Conservation (phyloP, 768 basidiomycete species). For the Bullera alba region DNA sequence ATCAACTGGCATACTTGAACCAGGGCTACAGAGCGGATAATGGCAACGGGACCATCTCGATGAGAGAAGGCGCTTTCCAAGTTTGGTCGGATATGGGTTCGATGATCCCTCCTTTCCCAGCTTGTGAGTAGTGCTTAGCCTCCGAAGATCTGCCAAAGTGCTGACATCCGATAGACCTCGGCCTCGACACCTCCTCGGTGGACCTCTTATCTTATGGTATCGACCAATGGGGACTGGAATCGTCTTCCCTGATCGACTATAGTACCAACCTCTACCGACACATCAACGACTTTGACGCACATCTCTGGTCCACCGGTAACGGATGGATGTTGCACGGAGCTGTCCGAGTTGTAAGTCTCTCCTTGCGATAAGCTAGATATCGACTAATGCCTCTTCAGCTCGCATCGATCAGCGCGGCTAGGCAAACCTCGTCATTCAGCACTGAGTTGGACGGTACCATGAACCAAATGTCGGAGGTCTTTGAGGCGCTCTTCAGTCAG, state of each 20-base stretch:
- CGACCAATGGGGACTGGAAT: constrained; percentile 14
- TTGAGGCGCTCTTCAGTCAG: constrained; percentile 8
- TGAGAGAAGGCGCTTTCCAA: constrained; percentile 18
- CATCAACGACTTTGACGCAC: constrained; percentile 10
- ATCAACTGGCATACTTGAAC: constrained; percentile 11
- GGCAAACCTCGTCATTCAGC: too few species aligned
- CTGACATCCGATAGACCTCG: constrained; percentile 7
- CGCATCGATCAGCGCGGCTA: not conserved
- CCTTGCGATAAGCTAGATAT: constrained; percentile 1
- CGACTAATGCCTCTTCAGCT: too few species aligned
- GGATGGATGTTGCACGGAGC: constrained; percentile 19
- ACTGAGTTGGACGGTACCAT: not conserved
- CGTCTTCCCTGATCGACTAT: constrained; percentile 10
- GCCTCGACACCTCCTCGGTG: constrained; percentile 4
- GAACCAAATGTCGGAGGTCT: constrained; percentile 1
- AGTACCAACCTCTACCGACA: constrained; percentile 7
- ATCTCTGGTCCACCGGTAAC: constrained; percentile 17
- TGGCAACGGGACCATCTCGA: constrained; percentile 12
- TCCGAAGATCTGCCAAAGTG: not conserved
- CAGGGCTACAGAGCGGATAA: constrained; percentile 8
- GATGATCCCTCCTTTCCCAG: constrained; percentile 21
- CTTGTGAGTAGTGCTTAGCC: constrained; percentile 5
- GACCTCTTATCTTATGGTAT: constrained; percentile 3
- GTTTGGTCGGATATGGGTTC: constrained; percentile 19
- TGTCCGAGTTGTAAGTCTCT: constrained; percentile 12